These are phyloP conservation scores for Microglena sp. DNA, from an alignment of 139 green algal genomes.

Conservation along the genomic window DNA sequence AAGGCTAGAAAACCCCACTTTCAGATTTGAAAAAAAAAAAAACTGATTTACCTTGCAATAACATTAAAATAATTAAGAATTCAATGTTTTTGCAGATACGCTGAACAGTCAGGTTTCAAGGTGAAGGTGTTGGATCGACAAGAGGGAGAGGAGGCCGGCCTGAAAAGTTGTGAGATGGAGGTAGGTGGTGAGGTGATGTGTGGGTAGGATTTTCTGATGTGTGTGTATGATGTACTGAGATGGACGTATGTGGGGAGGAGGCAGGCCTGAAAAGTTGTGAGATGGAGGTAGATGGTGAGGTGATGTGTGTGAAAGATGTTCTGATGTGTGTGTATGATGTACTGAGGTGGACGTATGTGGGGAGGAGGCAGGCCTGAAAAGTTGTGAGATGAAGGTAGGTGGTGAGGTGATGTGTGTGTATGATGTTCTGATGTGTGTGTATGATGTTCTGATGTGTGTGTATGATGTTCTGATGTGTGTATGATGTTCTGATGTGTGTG, in stretches of 20 bases:
- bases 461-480: slow-evolving; percentile 84
- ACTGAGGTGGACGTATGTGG: no score
- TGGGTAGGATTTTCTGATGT: background rate
- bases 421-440: no score
- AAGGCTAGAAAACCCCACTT: no score
- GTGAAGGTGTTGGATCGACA: slow-evolving; percentile 34
- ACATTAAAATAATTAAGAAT: no score
- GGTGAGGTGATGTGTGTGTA: background rate
- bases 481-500: background rate
- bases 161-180: slow-evolving; percentile 81
- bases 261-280: slow-evolving; percentile 84
- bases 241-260: no score
- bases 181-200: slow-evolving; percentile 24
- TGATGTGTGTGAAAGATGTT: background rate
- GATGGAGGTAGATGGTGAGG: slow-evolving; percentile 51
- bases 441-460: no score
- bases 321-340: no score
- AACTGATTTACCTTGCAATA: no score
- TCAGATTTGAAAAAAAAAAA: no score
- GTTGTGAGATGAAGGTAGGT: slow-evolving; percentile 66
- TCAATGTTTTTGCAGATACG: slow-evolving; percentile 58
- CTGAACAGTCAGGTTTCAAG: slow-evolving; percentile 31
- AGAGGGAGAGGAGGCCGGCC: slow-evolving; percentile 72
- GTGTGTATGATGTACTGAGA: no score
- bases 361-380: slow-evolving; percentile 88